Percentiles rank a stretch among this genome's conserved stretches.
These are phyloP conservation scores for Teunomyces gatunensis DNA, from an alignment of 805 yeast species.

Conservation along the genomic window DNA sequence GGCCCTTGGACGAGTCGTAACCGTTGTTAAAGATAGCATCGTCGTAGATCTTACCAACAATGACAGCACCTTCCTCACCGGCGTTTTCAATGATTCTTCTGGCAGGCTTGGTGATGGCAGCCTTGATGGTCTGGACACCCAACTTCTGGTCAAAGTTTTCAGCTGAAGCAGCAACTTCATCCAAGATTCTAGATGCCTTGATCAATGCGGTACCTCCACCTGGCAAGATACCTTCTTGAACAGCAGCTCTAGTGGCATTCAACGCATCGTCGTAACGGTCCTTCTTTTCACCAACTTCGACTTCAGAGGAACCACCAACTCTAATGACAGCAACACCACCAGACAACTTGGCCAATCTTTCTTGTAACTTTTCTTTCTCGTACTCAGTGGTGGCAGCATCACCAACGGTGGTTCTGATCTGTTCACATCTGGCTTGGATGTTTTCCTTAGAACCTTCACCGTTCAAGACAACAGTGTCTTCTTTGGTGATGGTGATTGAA, in stretches of 20 bases:
- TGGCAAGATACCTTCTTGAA: constrained; percentile 96
- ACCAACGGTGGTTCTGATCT: constrained; percentile 78
- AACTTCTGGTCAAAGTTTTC: constrained; percentile 91
- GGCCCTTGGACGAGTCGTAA: constrained; percentile 89
- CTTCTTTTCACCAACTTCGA: constrained; percentile 99
- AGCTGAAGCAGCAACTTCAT: constrained; percentile 60
- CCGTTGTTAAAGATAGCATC: constrained; percentile 79
- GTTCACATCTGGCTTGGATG: constrained; percentile 86
- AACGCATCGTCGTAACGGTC: constrained; percentile 98
- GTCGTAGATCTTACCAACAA: constrained; percentile 82
- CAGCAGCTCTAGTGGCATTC: constrained; percentile 98
- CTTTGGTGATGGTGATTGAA: constrained; percentile 88
- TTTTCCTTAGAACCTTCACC: constrained; percentile 86
- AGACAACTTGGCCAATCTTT: constrained; percentile 92
- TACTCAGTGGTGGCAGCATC: constrained; percentile 79
- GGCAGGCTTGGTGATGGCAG: constrained; percentile 94
- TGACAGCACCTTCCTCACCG: constrained; percentile 95
- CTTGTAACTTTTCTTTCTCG: constrained; percentile 95
- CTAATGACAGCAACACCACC: constrained; percentile 98
- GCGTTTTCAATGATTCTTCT: constrained; percentile 94
- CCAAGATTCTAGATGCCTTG: constrained; percentile 82
- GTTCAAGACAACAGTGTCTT: constrained; percentile 89
- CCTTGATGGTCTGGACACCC: constrained; percentile 89
- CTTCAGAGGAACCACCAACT: constrained; percentile 96
- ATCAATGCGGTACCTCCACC: constrained; percentile 99